A percentile compares a stretch with the other conserved stretches of the same genome.
These are phyloP conservation scores for Mycena citricolor DNA, from an alignment of 1,284 basidiomycete genomes.

Conservation along the genomic window DNA sequence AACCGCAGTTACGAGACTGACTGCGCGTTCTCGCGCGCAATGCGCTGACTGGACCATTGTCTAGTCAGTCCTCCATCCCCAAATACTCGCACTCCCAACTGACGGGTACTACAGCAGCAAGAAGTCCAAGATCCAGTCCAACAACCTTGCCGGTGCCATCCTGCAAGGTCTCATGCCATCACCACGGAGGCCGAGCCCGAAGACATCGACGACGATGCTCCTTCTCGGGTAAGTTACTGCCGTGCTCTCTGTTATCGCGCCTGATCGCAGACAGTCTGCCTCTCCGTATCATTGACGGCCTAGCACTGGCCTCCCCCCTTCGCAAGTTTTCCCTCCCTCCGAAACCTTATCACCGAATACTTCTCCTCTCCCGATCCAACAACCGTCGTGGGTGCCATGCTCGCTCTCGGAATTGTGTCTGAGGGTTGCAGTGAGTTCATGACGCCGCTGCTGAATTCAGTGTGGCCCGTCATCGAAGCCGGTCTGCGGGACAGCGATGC, in stretches of 20 bases:
- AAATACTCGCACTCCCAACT: too few species aligned
- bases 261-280: conserved; percentile 83
- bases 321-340: conserved; percentile 95
- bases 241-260: conserved; percentile 11
- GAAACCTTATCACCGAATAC: conserved; percentile 78
- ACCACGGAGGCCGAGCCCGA: conserved; percentile 87
- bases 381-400: conserved; percentile 89
- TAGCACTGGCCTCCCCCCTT: conserved; percentile 94
- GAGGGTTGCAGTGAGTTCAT: conserved; percentile 99
- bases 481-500: conserved; percentile 86
- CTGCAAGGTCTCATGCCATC: conserved; percentile 91
- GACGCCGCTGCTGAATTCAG: conserved; percentile 87
- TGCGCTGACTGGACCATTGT: conserved; percentile 93
- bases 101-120: conserved; percentile 76
- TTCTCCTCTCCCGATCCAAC: conserved; percentile 79
- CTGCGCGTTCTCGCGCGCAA: conserved; percentile 93
- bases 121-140: conserved; percentile 92
- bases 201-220: conserved; percentile 84
- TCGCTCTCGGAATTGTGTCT: conserved; percentile 93
- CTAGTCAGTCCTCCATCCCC: conserved; percentile 56
- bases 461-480: conserved; percentile 94
- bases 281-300: conserved; percentile 92
- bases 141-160: conserved; percentile 85
- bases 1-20: conserved; percentile 81
- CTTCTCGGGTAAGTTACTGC: conserved; percentile 71